These are phyloP conservation scores for Xylariales sp. DNA, from an alignment of 2,329 filamentous ascomycete species.

Conservation along the genomic window DNA sequence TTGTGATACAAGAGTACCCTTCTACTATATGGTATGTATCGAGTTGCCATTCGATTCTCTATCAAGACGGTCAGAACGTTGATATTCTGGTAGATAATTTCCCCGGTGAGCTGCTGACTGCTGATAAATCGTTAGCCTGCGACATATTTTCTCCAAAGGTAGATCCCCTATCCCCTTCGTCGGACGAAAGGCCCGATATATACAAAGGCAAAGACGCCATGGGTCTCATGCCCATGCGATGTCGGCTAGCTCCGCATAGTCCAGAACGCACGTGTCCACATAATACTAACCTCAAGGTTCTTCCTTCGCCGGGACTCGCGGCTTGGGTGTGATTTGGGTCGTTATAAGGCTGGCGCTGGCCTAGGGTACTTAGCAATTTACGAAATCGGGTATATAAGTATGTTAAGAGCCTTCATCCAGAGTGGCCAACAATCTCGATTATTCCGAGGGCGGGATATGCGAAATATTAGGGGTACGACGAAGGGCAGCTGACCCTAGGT, in stretches of 20 bases:
- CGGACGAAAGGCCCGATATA: conserved; percentile 16
- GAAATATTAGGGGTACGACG: too few species aligned
- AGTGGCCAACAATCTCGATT: too few species aligned
- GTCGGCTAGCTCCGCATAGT: conserved; percentile 38
- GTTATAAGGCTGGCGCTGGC: too few species aligned
- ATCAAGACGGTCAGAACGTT: background rate
- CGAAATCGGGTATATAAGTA: background rate
- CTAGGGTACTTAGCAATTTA: conserved; percentile 7
- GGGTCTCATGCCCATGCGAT: conserved; percentile 17
- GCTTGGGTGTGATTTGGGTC: background rate
- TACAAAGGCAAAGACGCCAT: conserved; percentile 17
- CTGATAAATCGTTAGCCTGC: conserved; percentile 5
- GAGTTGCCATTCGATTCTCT: too few species aligned
- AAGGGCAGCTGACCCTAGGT: too few species aligned
- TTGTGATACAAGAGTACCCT: background rate
- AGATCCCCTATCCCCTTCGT: background rate
- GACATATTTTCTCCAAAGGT: too few species aligned
- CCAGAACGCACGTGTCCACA: conserved; percentile 27
- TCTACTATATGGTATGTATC: too few species aligned
- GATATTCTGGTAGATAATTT: background rate
- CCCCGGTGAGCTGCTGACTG: background rate
- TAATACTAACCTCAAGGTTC: background rate
- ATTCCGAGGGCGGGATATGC: too few species aligned
- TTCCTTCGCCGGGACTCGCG: background rate
- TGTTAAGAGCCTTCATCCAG: too few species aligned